phyloP scores from a whole-genome alignment of 192 early-diverging fungal genomes.

The Coemansia sp. region DNA sequence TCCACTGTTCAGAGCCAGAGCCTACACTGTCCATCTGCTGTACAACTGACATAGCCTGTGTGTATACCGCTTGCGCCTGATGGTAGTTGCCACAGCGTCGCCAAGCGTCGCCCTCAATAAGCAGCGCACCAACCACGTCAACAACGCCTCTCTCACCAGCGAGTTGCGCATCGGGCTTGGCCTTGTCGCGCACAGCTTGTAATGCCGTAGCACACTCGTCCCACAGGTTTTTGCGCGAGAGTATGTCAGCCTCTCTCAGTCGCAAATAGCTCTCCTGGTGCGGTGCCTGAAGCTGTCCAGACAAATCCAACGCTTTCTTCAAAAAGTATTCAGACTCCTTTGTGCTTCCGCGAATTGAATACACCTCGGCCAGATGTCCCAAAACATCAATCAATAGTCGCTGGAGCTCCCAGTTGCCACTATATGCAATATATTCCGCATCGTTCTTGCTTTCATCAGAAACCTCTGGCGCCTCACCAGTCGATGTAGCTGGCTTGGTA shows the following conservation, averaged over 20 bases:
- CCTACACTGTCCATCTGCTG: slow-evolving; percentile 1
- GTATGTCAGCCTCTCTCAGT: slow-evolving; percentile 22
- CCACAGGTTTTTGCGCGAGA: slow-evolving; percentile 35
- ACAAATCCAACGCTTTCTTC: slow-evolving; percentile 24
- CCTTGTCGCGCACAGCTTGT: slow-evolving; percentile 3
- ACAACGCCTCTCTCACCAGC: slow-evolving; percentile 1
- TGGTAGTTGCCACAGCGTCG: slow-evolving; percentile 14
- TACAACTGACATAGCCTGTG: slow-evolving; percentile 8
- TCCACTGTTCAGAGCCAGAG: not conserved
- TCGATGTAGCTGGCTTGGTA: not conserved
- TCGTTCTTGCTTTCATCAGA: slow-evolving; percentile 16
- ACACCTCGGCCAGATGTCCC: slow-evolving; percentile 32
- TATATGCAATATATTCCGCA: slow-evolving; percentile 25
- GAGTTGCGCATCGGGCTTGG: not conserved
- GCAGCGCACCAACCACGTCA: slow-evolving; percentile 13
- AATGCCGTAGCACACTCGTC: slow-evolving; percentile 24
- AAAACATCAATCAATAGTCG: slow-evolving; percentile 36
- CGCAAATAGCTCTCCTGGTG: slow-evolving; percentile 18
- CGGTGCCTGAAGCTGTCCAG: slow-evolving; percentile 23
- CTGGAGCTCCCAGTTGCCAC: slow-evolving; percentile 47
- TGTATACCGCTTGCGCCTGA: slow-evolving; percentile 18
- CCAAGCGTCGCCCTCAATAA: slow-evolving; percentile 41
- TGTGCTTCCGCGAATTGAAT: slow-evolving; percentile 40
- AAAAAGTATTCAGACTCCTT: slow-evolving; percentile 49
- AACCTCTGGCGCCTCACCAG: not conserved